Base-by-base conservation (phyloP, 164 flowering plant species). In the Berberis vulgaris region DNA sequence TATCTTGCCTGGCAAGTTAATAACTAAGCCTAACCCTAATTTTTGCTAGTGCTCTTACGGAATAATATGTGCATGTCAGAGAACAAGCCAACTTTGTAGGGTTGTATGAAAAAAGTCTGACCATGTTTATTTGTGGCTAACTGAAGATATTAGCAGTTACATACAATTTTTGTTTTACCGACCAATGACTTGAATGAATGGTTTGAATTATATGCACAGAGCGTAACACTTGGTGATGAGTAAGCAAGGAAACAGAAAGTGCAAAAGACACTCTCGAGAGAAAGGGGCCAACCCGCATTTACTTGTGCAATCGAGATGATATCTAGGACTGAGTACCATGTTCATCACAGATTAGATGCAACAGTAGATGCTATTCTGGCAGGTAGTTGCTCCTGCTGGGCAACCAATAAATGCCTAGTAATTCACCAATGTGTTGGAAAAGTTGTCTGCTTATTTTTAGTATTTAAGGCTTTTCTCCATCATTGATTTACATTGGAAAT, bases 181-280 rank as follows among this genome's bases (percentile, higher is more conserved):
- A 26, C 26, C 26, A 26, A 26, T 26, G 26, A 26, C 26, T 26
- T 26, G 26, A 26, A 26, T 26, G 26, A 26, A 26, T 26, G 26
- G 26, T 26, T 26, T 26, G 26, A 26, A 26, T 42, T 66, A 9
- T 73, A 46, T 45, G 55, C n/a, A 57, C 73, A 94, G 97, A 94
- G 95, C 78, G 99, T 91, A 41, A 91, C 97, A 39, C 88, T 94
- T 53, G 99, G 99, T 61, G 99, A 94, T 66, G 99, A 94, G 62
- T 97, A 94, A 81, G 97, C 97, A 63, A 81, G 81, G 72, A 85
- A 84, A 79, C 83, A 97, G 77, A 94, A 91, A 76, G 96, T 87
- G 72, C 99, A 94, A 80, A 94, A 91, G 77, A 94, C 97, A 54
- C 91, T 76, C 96, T 94, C 64, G 97, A 91, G 78, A 85, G 99